Conservation (phyloP, 2,329 filamentous ascomycete genomes). For the Trichoderma pleuroti region DNA sequence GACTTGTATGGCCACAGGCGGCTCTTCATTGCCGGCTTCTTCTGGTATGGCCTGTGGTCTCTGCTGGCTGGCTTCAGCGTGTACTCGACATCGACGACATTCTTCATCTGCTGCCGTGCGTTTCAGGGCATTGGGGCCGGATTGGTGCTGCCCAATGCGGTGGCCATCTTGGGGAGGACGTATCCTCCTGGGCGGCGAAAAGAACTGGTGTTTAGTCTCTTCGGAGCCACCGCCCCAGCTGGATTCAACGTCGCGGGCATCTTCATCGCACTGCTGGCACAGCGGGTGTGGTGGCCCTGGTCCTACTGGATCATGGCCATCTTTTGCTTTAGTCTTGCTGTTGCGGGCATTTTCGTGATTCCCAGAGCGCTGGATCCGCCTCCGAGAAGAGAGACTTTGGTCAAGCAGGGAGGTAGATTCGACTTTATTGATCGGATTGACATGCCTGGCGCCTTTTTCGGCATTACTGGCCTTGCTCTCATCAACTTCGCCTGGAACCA, state of each 20-base stretch:
- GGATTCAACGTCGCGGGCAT: conserved; percentile 32
- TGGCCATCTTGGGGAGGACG: conserved; percentile 52
- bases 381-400: background rate
- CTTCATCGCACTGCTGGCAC: conserved; percentile 23
- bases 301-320: conserved; percentile 39
- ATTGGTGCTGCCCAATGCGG: conserved; percentile 53
- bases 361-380: conserved; percentile 22
- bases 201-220: conserved; percentile 34
- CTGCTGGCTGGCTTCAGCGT: conserved; percentile 38
- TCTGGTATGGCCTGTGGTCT: conserved; percentile 49
- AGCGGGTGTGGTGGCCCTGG: conserved; percentile 41
- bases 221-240: conserved; percentile 33
- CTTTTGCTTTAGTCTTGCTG: conserved; percentile 27
- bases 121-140: conserved; percentile 54
- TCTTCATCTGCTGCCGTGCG: conserved; percentile 47
- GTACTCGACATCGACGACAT: conserved; percentile 32
- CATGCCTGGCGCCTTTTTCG: conserved; percentile 35
- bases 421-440: conserved; percentile 30
- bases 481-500: conserved; percentile 64
- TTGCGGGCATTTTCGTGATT: conserved; percentile 30
- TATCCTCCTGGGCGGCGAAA: conserved; percentile 41
- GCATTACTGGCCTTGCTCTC: conserved; percentile 51
- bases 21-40: conserved; percentile 48
- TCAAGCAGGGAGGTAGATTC: background rate
- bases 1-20: conserved; percentile 51